phyloP scores from a whole-genome alignment of 2,329 filamentous ascomycete species.

The Alternaria sp. region DNA sequence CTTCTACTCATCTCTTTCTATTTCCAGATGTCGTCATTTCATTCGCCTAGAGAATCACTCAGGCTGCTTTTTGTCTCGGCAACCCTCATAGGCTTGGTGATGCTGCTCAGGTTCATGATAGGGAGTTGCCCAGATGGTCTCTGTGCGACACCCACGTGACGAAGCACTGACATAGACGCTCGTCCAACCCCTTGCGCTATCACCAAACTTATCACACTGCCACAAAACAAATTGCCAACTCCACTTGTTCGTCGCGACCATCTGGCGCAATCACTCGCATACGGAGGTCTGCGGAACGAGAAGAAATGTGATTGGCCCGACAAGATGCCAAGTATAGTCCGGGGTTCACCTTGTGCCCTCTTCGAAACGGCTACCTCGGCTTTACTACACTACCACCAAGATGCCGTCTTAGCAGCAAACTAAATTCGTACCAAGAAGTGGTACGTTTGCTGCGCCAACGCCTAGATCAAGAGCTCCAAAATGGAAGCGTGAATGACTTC shows the following conservation, averaged over 20 bases:
- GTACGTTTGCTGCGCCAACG: slow-evolving; percentile 1
- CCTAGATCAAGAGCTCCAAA: neutral
- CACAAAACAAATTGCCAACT: neutral
- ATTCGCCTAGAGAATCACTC: neutral
- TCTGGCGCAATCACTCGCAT: neutral
- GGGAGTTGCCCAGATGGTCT: neutral
- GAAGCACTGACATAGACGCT: neutral
- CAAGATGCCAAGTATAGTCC: neutral
- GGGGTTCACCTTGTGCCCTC: slow-evolving; percentile 7
- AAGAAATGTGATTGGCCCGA: neutral
- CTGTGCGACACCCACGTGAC: slow-evolving; percentile 2
- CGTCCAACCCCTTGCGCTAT: neutral
- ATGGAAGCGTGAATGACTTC: neutral
- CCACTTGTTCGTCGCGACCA: neutral
- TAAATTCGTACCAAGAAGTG: slow-evolving; percentile 8
- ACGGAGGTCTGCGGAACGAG: neutral
- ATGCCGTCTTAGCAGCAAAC: slow-evolving; percentile 10
- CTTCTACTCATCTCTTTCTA: neutral
- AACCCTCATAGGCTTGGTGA: neutral
- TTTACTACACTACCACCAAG: slow-evolving; percentile 1
- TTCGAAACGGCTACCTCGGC: slow-evolving; percentile 12
- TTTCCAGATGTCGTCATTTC: neutral
- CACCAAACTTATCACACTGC: neutral
- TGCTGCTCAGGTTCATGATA: neutral
- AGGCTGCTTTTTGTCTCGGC: neutral